Conservation (phyloP, 257 asterid species). For the Gentiana straminea region DNA sequence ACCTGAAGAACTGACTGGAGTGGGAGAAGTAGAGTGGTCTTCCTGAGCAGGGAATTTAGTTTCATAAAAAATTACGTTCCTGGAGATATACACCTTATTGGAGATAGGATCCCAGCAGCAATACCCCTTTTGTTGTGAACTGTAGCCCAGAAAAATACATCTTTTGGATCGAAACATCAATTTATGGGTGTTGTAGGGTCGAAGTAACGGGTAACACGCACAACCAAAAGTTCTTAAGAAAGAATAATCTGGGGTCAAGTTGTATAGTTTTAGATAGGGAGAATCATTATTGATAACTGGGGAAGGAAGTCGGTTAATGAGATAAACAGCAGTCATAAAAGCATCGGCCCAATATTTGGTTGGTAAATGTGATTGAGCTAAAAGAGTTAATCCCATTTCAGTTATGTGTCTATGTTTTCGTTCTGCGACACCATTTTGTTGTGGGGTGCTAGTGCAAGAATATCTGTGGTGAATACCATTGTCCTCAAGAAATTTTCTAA, state of each 20-base stretch:
- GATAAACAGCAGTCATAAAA: neutral
- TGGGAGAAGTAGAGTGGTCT: neutral
- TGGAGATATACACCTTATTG: neutral
- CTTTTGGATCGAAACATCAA: neutral
- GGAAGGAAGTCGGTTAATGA: constrained; percentile 5
- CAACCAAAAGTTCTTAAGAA: constrained; percentile 1
- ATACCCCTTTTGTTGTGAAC: neutral
- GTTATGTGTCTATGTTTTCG: neutral
- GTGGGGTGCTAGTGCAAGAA: constrained; percentile 3
- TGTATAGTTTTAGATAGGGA: neutral
- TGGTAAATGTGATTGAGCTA: neutral
- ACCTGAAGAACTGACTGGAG: neutral
- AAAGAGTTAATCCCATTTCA: neutral
- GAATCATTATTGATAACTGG: neutral
- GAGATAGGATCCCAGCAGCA: neutral
- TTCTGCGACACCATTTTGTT: neutral
- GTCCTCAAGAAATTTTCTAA: neutral
- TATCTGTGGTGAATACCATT: constrained; percentile 3
- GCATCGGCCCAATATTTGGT: constrained; percentile 1
- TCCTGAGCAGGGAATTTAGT: neutral
- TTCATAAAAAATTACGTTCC: constrained; percentile 3
- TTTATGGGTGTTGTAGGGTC: constrained; percentile 2
- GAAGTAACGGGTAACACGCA: neutral
- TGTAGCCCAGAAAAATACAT: constrained; percentile 4
- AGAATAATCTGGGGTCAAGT: neutral